A percentile compares a stretch with the other conserved stretches of the same genome.
Evolutionary conservation across 345 rosid species (phyloP).

Genomic region (Sisymbrium irio): DNA sequence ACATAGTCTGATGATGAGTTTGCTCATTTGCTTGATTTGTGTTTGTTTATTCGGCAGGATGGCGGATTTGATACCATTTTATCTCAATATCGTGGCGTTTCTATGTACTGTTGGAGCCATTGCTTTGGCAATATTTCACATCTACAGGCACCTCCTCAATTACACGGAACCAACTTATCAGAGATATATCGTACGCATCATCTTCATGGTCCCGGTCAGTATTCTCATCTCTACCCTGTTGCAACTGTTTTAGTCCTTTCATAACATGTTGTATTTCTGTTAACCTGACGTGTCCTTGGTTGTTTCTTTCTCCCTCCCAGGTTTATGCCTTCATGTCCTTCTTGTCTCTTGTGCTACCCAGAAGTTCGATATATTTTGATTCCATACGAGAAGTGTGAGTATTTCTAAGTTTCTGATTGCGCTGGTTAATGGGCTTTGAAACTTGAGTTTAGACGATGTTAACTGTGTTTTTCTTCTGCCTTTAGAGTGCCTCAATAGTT

Average conservation of each 20-base stretch:
- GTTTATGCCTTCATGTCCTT: conserved; percentile 90
- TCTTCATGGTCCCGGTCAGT: conserved; percentile 97
- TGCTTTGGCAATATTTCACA: conserved; percentile 65
- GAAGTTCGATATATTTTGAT: conserved; percentile 81
- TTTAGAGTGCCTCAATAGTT: neutral
- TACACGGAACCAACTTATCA: conserved; percentile 96
- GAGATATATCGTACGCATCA: conserved; percentile 90
- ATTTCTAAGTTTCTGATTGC: neutral
- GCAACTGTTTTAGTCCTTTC: neutral
- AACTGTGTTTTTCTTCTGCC: neutral
- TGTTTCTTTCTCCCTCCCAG: conserved; percentile 36
- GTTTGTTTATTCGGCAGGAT: conserved; percentile 32
- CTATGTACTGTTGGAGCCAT: conserved; percentile 78
- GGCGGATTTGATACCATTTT: conserved; percentile 58
- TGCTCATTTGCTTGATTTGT: neutral
- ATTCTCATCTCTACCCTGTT: neutral
- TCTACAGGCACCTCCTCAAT: conserved; percentile 81
- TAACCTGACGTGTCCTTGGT: conserved; percentile 1
- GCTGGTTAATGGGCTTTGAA: neutral
- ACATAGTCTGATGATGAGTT: neutral
- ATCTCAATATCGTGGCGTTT: conserved; percentile 56
- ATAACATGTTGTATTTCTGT: neutral
- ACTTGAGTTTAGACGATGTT: neutral
- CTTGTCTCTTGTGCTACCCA: conserved; percentile 72
- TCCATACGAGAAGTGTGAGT: conserved; percentile 97